Base-by-base conservation (phyloP, 192 early-diverging fungal genomes). In the Dissophora globulifera region DNA sequence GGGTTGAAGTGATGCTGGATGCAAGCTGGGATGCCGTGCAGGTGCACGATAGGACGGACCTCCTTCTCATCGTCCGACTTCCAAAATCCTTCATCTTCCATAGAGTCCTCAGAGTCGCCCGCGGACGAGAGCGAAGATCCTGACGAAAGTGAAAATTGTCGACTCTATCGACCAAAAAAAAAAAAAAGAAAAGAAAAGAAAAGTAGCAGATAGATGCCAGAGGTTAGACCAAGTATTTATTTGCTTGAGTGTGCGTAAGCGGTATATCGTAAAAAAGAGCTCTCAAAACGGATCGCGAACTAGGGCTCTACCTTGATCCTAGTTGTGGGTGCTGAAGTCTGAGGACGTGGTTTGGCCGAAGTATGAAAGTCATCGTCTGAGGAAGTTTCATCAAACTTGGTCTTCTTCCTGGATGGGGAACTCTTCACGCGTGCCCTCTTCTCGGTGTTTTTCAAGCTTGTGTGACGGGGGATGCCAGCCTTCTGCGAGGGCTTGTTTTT, bases 281-380 rank as follows among this genome's bases (percentile, higher is more conserved):
- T n/a, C n/a, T n/a, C n/a, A n/a, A n/a, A n/a, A n/a, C n/a, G n/a
- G 17, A 30, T 4, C 11, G 42, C 19, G 35, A 53, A 20, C 69
- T 71, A 71, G 38, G 69, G 69, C 29, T 62, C 58, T 76, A 76
- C 72, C 72, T 76, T 76, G 72, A 76, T 76, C 40, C 72, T 53
- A 38, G 72, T 76, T n/a, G 62, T 76, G 6, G 72, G 72, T 33
- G 47, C 72, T 1, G 57, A 52, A 1, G 72, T 38, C 7, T 47
- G 50, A 17, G 63, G 63, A 35, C 72, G 43, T 20, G 64, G 63
- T 50, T 76, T 76, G 32, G 72, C 72, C 4, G 58, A 67, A 27
- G 72, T 67, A 17, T 67, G 72, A 27, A 76, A 76, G 20, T 76
- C 72, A 20, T 76, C 72, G 19, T 76, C 72, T 2, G 72, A 76